Conservation (phyloP, 106 monocot genomes). For the Acorus gramineus region DNA sequence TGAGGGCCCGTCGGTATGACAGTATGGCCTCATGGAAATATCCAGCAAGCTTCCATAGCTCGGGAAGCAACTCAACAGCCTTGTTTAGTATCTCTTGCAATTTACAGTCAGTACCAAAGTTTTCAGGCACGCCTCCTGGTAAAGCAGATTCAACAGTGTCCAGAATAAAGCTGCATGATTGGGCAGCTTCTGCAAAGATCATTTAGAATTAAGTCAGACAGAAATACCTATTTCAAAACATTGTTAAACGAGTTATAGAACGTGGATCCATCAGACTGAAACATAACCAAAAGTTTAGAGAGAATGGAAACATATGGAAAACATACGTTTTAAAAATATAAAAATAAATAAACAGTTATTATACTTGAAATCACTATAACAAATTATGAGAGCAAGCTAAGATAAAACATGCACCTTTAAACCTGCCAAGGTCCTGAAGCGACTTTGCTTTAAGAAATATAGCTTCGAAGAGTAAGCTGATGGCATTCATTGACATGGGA, state of each 20-base stretch:
- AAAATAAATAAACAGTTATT: neutral
- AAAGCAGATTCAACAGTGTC: constrained; percentile 68
- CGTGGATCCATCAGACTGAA: no score
- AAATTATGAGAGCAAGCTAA: neutral
- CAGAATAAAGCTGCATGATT: constrained; percentile 60
- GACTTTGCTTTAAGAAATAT: constrained; percentile 76
- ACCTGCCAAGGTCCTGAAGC: constrained; percentile 67
- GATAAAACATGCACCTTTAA: constrained; percentile 43
- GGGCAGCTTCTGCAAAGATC: constrained; percentile 71
- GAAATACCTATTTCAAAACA: neutral
- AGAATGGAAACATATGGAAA: neutral
- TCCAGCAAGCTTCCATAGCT: constrained; percentile 58
- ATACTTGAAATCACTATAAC: neutral
- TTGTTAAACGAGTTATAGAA: no score
- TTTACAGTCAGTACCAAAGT: constrained; percentile 44
- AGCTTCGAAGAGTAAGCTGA: constrained; percentile 71
- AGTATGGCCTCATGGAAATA: constrained; percentile 44
- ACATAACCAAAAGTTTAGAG: neutral
- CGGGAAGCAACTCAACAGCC: constrained; percentile 72
- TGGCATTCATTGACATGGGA: constrained; percentile 61
- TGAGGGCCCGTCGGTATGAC: constrained; percentile 61
- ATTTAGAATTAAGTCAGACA: constrained; percentile 3
- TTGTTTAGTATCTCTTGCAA: constrained; percentile 58
- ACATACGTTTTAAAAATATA: neutral
- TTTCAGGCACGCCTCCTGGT: constrained; percentile 40